Percentiles rank a stretch among this genome's conserved stretches.
These are phyloP conservation scores for Fallopia convolvulus DNA, from an alignment of 148 eudicot species.

Conservation along the genomic window DNA sequence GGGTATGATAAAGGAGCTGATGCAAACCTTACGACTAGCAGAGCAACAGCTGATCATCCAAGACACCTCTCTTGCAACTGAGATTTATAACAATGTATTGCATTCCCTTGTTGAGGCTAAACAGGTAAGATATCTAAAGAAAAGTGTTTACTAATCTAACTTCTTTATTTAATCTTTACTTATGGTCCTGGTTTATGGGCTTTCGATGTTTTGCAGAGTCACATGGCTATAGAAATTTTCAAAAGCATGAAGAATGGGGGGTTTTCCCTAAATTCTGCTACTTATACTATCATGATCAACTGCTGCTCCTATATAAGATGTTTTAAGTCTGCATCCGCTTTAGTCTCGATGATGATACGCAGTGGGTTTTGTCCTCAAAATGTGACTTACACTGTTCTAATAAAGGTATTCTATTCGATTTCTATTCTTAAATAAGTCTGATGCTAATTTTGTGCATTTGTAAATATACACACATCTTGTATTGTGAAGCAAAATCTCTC, in stretches of 20 bases:
- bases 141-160: background rate
- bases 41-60: constrained; percentile 33
- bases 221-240: constrained; percentile 54
- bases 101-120: constrained; percentile 68
- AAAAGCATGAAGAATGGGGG: constrained; percentile 45
- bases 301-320: constrained; percentile 62
- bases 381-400: constrained; percentile 51
- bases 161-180: background rate
- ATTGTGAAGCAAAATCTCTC: background rate
- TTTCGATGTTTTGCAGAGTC: constrained; percentile 39
- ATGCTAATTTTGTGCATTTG: too few species aligned
- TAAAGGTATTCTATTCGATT: constrained; percentile 42
- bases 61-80: constrained; percentile 19
- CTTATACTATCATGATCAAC: constrained; percentile 72
- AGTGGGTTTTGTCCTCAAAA: constrained; percentile 44
- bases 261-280: constrained; percentile 44
- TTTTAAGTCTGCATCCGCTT: constrained; percentile 57
- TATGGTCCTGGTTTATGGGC: constrained; percentile 8
- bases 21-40: constrained; percentile 39
- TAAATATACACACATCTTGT: background rate
- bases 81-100: constrained; percentile 51
- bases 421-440: background rate
- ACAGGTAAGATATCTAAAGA: constrained; percentile 32
- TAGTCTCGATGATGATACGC: constrained; percentile 69
- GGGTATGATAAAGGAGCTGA: constrained; percentile 64